These are phyloP conservation scores for Pythium phragmitis DNA, from an alignment of 352 stramenopile genomes.

Conservation along the genomic window DNA sequence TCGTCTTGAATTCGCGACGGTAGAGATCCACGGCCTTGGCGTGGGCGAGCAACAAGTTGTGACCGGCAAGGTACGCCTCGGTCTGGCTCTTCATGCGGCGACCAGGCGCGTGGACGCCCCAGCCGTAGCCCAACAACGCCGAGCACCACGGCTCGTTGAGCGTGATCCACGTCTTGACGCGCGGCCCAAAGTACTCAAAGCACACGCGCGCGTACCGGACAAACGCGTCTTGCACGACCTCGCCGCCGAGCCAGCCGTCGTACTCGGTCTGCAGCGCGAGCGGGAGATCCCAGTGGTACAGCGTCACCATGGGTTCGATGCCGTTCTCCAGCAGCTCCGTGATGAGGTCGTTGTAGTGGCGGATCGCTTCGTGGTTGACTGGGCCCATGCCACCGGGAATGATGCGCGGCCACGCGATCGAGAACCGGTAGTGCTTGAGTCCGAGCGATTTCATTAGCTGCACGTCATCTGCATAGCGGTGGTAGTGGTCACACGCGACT, in stretches of 20 bases:
- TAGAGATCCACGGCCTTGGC: conserved; percentile 82
- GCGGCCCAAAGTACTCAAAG: conserved; percentile 89
- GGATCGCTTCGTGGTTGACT: conserved; percentile 81
- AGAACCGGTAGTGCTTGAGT: conserved; percentile 93
- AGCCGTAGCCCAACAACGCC: conserved; percentile 45
- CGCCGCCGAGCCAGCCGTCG: conserved; percentile 48
- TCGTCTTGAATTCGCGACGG: conserved; percentile 35
- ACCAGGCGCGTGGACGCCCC: conserved; percentile 55
- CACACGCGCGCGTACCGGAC: conserved; percentile 83
- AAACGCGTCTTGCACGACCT: conserved; percentile 72
- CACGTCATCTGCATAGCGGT: conserved; percentile 90
- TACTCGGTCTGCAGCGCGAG: conserved; percentile 66
- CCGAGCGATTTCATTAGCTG: conserved; percentile 89
- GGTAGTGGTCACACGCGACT: conserved; percentile 92
- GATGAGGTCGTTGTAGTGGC: conserved; percentile 93
- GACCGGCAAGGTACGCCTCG: conserved; percentile 46
- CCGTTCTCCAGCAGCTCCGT: conserved; percentile 61
- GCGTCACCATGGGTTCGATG: conserved; percentile 90
- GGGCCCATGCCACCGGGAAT: conserved; percentile 42
- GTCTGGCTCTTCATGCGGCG: background rate
- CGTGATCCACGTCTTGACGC: conserved; percentile 67
- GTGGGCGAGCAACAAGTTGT: conserved; percentile 92
- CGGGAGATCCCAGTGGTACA: conserved; percentile 97
- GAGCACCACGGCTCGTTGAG: conserved; percentile 92
- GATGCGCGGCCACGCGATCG: conserved; percentile 92